Conservation (phyloP, 2,329 filamentous ascomycete species). For the Alternaria arbusti region DNA sequence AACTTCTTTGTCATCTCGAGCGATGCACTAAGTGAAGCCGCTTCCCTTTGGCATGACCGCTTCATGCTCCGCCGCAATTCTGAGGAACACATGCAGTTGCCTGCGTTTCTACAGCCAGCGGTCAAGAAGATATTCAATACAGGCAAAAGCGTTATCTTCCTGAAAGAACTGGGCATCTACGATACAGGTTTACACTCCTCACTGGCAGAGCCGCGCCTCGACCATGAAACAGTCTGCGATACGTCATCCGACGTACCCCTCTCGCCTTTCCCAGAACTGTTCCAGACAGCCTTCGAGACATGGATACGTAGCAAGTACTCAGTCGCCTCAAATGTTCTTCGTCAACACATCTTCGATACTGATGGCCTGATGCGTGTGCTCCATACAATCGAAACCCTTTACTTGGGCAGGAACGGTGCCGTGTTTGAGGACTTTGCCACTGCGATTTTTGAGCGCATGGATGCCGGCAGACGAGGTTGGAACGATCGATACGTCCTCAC, state of each 20-base stretch:
- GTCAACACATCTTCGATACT: constrained; percentile 69
- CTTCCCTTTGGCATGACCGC: constrained; percentile 76
- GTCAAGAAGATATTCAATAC: constrained; percentile 79
- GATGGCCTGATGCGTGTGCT: constrained; percentile 72
- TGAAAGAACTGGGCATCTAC: constrained; percentile 72
- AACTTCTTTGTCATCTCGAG: constrained; percentile 77
- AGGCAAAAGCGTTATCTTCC: constrained; percentile 85
- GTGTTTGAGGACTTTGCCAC: constrained; percentile 69
- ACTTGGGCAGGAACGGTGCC: constrained; percentile 77
- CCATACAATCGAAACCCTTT: constrained; percentile 72
- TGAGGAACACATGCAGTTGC: constrained; percentile 69
- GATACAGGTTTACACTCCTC: constrained; percentile 23
- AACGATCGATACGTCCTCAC: constrained; percentile 82
- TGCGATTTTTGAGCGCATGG: constrained; percentile 76
- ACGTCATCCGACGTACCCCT: constrained; percentile 52
- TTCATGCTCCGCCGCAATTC: constrained; percentile 70
- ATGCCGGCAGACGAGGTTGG: constrained; percentile 68
- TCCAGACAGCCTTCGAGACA: constrained; percentile 72
- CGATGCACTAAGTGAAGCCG: constrained; percentile 62
- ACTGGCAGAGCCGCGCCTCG: constrained; percentile 50
- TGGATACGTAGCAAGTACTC: constrained; percentile 80
- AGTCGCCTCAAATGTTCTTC: constrained; percentile 70
- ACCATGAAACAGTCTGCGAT: constrained; percentile 64
- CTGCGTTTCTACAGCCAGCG: constrained; percentile 74
- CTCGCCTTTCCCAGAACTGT: constrained; percentile 76